Evolutionary conservation across 2,329 filamentous ascomycete species (phyloP).

Genomic region (Thelonectria olida): DNA sequence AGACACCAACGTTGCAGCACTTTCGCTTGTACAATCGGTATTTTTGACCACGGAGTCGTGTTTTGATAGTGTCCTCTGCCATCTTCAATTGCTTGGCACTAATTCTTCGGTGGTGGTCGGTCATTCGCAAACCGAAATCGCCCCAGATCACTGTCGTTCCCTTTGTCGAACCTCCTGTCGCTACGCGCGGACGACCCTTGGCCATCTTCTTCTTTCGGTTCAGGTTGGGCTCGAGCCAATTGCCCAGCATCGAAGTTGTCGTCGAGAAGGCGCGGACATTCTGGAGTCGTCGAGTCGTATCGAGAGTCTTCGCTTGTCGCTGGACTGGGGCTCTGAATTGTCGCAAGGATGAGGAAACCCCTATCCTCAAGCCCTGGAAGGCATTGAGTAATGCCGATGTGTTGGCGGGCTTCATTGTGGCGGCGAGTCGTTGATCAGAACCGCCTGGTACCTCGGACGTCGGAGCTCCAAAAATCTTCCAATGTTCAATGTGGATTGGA

Average conservation of each 20-base stretch:
- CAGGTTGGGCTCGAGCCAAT: slow-evolving; percentile 84
- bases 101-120: slow-evolving; percentile 91
- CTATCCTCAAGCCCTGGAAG: slow-evolving; percentile 60
- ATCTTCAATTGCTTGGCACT: slow-evolving; percentile 87
- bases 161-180: slow-evolving; percentile 89
- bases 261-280: slow-evolving; percentile 77
- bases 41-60: slow-evolving; percentile 86
- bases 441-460: slow-evolving; percentile 36
- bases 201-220: slow-evolving; percentile 86
- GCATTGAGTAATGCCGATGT: slow-evolving; percentile 59
- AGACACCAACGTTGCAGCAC: slow-evolving; percentile 92
- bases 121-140: slow-evolving; percentile 93
- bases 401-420: slow-evolving; percentile 57
- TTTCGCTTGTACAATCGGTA: slow-evolving; percentile 94
- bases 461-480: slow-evolving; percentile 47
- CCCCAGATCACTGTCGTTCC: slow-evolving; percentile 97
- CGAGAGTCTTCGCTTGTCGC: slow-evolving; percentile 40
- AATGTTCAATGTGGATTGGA: slow-evolving; percentile 18
- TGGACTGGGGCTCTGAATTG: slow-evolving; percentile 47
- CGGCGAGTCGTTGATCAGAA: slow-evolving; percentile 35
- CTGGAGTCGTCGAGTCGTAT: slow-evolving; percentile 49
- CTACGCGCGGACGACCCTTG: slow-evolving; percentile 87
- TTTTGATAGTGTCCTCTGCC: slow-evolving; percentile 93
- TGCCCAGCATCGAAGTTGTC: slow-evolving; percentile 66
- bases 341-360: slow-evolving; percentile 49